Evolutionary conservation across 2,329 filamentous ascomycete species (phyloP), one percentile per base, ranked within the genome.

Genomic region (Sordariomycetes sp.): DNA sequence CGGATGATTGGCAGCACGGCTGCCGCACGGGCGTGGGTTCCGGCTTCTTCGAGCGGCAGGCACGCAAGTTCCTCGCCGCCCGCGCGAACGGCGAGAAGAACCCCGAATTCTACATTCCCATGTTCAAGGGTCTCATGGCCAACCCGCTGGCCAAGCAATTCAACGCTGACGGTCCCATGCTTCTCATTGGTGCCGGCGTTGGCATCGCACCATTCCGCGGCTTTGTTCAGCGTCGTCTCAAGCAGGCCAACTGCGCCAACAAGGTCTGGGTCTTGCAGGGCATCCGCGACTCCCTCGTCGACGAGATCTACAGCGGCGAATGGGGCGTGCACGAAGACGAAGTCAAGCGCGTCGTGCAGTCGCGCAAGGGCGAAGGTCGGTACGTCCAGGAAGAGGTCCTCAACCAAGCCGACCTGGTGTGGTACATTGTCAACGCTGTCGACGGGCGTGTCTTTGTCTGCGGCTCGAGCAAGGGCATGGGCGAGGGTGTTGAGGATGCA

Each of bases 41-140:
- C 12, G 92, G 92, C 12, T 96, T 88, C 64, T 82, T 98, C 49
- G 88, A 96, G 59, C 79, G 86, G 21, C 73, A 93, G 48, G 88
- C 92, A 0, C 70, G 71, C 25, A 70, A 72, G 43, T 83, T 84
- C 52, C 71, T 90, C 46, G 70, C 73, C 11, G 78, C 82, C 1
- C 76, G 86, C 52, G 61, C 68, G 21, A 61, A 68, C 3, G 82
- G 81, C 30, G 66, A 72, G 35, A 57, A 58, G 41, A 54, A 61
- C 32, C 68, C 61, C 3, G 74, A 86, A 44, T 53, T 96, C 12
- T 79, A 85, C 46, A 68, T 96, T 5, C 92, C 92, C 47, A 95
- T 98, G 86, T 98, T 98, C 74, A 87, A 94, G 51, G 92, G 92
- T 1, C 69, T 98, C 28, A 98, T 98, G 92, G 81, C 87, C 41